A percentile compares a stretch with the other conserved stretches of the same genome.
These are phyloP conservation scores for Astrothelium subdiscretum DNA, from an alignment of 495 filamentous ascomycete genomes.

Conservation along the genomic window DNA sequence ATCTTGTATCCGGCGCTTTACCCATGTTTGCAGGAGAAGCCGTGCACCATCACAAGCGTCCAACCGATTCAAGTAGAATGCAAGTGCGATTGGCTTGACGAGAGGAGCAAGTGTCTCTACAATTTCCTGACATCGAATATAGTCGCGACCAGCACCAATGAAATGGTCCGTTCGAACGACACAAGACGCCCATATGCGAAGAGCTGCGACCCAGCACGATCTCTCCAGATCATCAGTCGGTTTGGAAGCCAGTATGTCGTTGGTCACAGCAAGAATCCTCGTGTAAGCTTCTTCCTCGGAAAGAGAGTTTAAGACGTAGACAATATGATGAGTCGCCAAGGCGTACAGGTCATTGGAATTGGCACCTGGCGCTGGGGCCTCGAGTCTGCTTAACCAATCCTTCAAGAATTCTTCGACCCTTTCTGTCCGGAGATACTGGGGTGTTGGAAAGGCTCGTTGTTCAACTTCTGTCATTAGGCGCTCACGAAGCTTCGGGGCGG, in stretches of 20 bases:
- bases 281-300: background rate
- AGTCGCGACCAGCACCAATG: background rate
- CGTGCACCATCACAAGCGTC: background rate
- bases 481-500: background rate
- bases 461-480: background rate
- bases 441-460: background rate
- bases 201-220: background rate
- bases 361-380: background rate
- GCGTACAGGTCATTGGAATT: background rate
- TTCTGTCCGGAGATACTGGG: background rate
- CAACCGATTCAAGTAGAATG: background rate
- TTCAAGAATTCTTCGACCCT: background rate
- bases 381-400: background rate
- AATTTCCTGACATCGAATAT: background rate
- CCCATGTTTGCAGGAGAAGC: background rate
- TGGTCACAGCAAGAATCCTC: background rate
- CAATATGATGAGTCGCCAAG: background rate
- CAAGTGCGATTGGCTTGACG: background rate
- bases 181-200: background rate
- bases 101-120: background rate
- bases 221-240: background rate
- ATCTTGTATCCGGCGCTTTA: background rate
- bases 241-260: background rate
- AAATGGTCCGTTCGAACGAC: background rate
- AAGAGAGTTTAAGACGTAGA: constrained; percentile 1